These are phyloP conservation scores for Lodderomyces metapsilosis DNA, from an alignment of 1,139 yeast species.

Conservation along the genomic window DNA sequence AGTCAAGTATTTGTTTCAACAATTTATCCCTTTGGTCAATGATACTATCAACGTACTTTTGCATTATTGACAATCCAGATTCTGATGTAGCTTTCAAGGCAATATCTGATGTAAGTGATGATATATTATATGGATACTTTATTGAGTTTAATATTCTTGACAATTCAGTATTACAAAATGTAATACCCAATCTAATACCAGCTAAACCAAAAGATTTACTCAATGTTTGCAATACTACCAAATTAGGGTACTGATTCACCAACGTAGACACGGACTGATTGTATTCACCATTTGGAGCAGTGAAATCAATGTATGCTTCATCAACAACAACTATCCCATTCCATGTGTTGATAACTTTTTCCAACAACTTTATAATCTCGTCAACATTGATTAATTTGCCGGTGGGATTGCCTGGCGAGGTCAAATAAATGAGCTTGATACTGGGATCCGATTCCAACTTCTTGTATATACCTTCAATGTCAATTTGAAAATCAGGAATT, in stretches of 20 bases:
- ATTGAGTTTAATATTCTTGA: slow-evolving; percentile 74
- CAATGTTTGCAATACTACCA: slow-evolving; percentile 86
- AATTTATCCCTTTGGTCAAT: slow-evolving; percentile 55
- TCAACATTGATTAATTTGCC: slow-evolving; percentile 58
- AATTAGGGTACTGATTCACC: slow-evolving; percentile 77
- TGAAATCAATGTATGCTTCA: slow-evolving; percentile 92
- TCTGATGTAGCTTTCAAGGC: slow-evolving; percentile 76
- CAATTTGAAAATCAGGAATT: slow-evolving; percentile 63
- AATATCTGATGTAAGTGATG: slow-evolving; percentile 73
- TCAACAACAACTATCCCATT: slow-evolving; percentile 85
- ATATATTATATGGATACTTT: slow-evolving; percentile 95
- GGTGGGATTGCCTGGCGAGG: slow-evolving; percentile 99
- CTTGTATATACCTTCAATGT: slow-evolving; percentile 54
- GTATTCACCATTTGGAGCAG: slow-evolving; percentile 12
- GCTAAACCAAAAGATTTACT: slow-evolving; percentile 96
- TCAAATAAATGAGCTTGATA: slow-evolving; percentile 75
- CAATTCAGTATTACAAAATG: slow-evolving; percentile 61
- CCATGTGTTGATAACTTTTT: slow-evolving; percentile 47
- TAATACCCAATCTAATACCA: slow-evolving; percentile 85
- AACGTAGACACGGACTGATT: slow-evolving; percentile 71
- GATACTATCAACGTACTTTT: slow-evolving; percentile 48
- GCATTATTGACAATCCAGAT: slow-evolving; percentile 59
- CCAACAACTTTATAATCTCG: slow-evolving; percentile 51
- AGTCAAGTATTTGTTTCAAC: slow-evolving; percentile 47
- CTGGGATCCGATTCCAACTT: slow-evolving; percentile 53